Base-by-base conservation (phyloP, 1,284 basidiomycete species). In the Trametes sp. region DNA sequence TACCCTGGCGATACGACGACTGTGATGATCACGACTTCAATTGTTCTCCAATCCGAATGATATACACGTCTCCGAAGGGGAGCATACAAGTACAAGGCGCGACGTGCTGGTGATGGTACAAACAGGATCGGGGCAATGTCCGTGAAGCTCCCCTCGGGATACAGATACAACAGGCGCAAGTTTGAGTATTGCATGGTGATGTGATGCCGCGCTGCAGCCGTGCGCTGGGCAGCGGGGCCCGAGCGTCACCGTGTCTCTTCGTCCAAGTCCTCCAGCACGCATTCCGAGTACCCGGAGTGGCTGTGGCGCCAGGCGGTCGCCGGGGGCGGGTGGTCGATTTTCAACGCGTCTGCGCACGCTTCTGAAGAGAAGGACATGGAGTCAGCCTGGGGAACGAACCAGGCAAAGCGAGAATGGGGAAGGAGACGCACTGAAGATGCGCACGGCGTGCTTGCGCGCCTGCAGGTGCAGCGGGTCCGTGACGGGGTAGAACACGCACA, bases 341-440 rank as follows among this genome's bases (percentile, higher is more conserved):
- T 54, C 35, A 65, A 26, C 4, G 63, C 63, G 6, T 62, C 63
- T 2, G 63, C 63, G 36, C 59, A 65, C 31, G 53, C 63, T 28
- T 45, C 63, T 65, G 38, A 28, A n/a, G 16, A 16, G 1, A 51
- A 38, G 7, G 7, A 3, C 36, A 28, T 11, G 10, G 10, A n/a
- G 56, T 49, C 61, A 44, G 16, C 26, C 36, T 9, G n/a, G n/a
- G n/a, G n/a, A n/a, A n/a, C n/a, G 23, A 24, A 7, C 28, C 24
- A 5, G 4, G 3, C 23, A 13, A 11, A 24, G 41, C 31, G 6
- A 9, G 19, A 42, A 14, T 28, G 11, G 41, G 13, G 24, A 19
- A 16, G 10, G 9, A 19, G 26, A 61, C 63, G 35, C 42, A 65
- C 63, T 54, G 63, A 65, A 59, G 24, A 65, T 28, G 42, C 63